Evolutionary conservation across 75 land plant species (phyloP).

Genomic region (Cunninghamia lanceolata): DNA sequence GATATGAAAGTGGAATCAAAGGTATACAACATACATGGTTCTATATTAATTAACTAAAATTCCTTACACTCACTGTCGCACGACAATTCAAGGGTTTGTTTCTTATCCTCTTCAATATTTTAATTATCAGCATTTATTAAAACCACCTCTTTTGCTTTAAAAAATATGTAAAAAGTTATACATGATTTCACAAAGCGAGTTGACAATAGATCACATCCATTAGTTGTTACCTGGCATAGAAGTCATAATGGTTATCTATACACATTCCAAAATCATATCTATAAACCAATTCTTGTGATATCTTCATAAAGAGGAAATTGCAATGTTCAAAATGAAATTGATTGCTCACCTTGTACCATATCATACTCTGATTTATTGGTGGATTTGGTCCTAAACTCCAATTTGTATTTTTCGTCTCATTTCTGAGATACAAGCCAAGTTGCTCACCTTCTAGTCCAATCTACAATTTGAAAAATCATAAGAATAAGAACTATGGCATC

Average conservation of each 20-base stretch:
- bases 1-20: neutral
- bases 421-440: conserved; percentile 11
- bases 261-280: neutral
- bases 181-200: neutral
- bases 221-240: neutral
- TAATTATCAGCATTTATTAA: neutral
- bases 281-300: neutral
- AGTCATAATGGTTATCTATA: neutral
- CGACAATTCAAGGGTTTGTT: neutral
- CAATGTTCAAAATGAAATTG: conserved; percentile 7
- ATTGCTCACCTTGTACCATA: conserved; percentile 11
- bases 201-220: neutral
- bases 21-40: neutral
- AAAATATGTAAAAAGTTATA: neutral
- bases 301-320: conserved; percentile 23
- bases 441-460: conserved; percentile 55
- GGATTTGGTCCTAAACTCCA: neutral
- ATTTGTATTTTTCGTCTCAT: neutral
- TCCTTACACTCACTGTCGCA: neutral
- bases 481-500: neutral
- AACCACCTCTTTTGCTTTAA: neutral
- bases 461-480: conserved; percentile 23
- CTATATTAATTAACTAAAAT: neutral
- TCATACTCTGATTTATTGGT: conserved; percentile 4
- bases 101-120: neutral